Evolutionary conservation across 2,329 filamentous ascomycete genomes (phyloP), one percentile per base, ranked within the genome.

Genomic region (Diaporthe citriasiana): DNA sequence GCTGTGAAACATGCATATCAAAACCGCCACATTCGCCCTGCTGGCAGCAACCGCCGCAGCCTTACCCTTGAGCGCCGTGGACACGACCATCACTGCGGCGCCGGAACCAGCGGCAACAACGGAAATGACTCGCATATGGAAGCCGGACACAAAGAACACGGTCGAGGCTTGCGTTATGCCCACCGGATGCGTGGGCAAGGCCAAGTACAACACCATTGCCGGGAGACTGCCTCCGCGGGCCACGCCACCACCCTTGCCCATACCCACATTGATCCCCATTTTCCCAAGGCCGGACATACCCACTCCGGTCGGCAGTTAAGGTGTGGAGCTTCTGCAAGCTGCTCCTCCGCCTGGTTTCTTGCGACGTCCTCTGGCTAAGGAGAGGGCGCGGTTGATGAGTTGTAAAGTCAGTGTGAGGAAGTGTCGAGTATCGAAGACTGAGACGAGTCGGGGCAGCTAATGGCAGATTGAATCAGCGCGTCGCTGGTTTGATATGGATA

Each of bases 321-420:
- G 22, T 42, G 35, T 42, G 35, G 56, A 19, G 22, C 33, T 33
- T 22, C 13, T 25, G 55, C 25, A 19, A 7, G 33, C 22, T n/a
- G 33, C n/a, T 42, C 10, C 47, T 51, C 47, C 38, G n/a, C 19
- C 6, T 57, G 35, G n/a, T 25, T 7, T 42, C 15, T 27, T 9
- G 35, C n/a, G 8, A 42, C 25, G 19, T 7, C 19, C n/a, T 17
- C 13, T 25, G 8, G 22, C 22, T n/a, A 42, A 42, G 0, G 93
- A 91, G 0, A 94, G 84, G 2, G 93, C 87, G 3, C 90, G 88
- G 7, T 89, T 88, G 1, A 93, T 86, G 0, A 93, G 83, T 76
- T 89, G 92, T 3, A 91, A 92, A 2, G 42, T 1, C 4, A 9
- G 6, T 33, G 3, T 25, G 60, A 27, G 6, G 8, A 19, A 4